Conservation (phyloP, 495 filamentous ascomycete genomes). For the Margaritispora aquatica region DNA sequence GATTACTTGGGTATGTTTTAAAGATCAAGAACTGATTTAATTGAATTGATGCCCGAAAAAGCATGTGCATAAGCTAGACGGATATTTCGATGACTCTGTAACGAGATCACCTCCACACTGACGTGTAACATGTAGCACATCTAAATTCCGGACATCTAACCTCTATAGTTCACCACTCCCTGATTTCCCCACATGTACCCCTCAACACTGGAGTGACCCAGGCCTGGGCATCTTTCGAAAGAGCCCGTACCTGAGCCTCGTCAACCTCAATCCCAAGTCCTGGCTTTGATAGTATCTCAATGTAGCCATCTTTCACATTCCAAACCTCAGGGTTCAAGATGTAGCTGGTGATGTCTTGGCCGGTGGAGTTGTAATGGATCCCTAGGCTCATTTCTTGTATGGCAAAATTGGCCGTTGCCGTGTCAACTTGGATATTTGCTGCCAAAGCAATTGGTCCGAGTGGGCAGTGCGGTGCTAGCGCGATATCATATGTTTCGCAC, state of each 20-base stretch:
- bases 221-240: constrained; percentile 24
- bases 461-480: constrained; percentile 72
- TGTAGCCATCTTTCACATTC: constrained; percentile 58
- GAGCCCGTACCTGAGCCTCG: constrained; percentile 52
- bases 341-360: constrained; percentile 63
- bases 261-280: constrained; percentile 74
- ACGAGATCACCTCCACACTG: no score
- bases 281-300: constrained; percentile 52
- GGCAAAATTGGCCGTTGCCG: constrained; percentile 60
- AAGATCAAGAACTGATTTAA: no score
- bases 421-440: constrained; percentile 63
- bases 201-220: constrained; percentile 53
- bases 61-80: no score
- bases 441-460: constrained; percentile 71
- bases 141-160: no score
- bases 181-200: constrained; percentile 60
- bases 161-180: constrained; percentile 73
- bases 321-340: constrained; percentile 58
- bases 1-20: no score
- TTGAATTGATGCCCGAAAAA: no score
- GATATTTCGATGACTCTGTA: no score
- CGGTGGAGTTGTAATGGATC: constrained; percentile 70
- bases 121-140: no score
- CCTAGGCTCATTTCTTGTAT: constrained; percentile 80
- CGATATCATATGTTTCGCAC: constrained; percentile 74